Conservation (phyloP, 192 early-diverging fungal genomes). For the Entomortierella beljakovae region DNA sequence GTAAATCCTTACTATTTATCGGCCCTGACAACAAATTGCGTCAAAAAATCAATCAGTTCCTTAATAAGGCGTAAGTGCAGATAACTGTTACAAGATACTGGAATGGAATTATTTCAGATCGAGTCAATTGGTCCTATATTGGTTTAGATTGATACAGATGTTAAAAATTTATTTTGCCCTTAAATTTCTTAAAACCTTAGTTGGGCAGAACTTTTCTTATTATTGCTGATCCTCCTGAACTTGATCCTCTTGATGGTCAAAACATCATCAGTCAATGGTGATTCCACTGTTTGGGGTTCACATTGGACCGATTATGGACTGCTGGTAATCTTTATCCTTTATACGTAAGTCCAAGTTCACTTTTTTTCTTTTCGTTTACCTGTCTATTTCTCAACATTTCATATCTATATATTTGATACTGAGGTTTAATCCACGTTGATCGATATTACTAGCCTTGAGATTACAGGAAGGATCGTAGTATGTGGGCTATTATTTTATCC, state of each 20-base stretch:
- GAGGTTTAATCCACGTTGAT: background rate
- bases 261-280: conserved; percentile 43
- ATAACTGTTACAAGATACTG: background rate
- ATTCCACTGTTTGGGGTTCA: conserved; percentile 52
- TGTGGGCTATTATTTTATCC: conserved; percentile 53
- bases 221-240: conserved; percentile 59
- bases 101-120: no score
- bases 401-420: background rate
- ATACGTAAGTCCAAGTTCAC: conserved; percentile 56
- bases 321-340: conserved; percentile 60
- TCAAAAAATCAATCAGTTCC: conserved; percentile 38
- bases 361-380: background rate
- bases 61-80: conserved; percentile 57
- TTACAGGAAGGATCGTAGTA: conserved; percentile 50
- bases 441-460: conserved; percentile 40
- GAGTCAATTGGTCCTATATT: no score
- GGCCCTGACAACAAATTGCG: conserved; percentile 58
- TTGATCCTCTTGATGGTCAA: conserved; percentile 54
- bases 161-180: no score
- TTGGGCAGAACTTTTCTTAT: conserved; percentile 61
- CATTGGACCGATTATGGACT: conserved; percentile 63
- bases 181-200: conserved; percentile 27
- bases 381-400: background rate
- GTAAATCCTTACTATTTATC: conserved; percentile 55
- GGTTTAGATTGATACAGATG: no score